These are phyloP conservation scores for California macrophylla DNA, from an alignment of 441 rosid genomes.

Conservation along the genomic window DNA sequence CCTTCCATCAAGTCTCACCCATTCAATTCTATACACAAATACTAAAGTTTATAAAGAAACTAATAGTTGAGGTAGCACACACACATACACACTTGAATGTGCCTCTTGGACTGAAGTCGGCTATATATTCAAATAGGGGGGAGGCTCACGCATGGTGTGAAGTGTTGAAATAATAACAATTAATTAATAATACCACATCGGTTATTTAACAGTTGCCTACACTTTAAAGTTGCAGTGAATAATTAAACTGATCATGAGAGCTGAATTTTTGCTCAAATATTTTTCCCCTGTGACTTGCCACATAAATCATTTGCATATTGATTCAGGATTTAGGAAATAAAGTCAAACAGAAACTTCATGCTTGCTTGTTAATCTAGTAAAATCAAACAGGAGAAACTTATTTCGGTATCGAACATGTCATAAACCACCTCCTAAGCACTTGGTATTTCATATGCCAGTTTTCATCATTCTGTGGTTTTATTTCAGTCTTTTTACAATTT, in stretches of 20 bases:
- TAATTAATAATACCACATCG: no score
- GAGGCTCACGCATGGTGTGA: no score
- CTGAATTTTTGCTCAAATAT: neutral
- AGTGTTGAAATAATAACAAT: no score
- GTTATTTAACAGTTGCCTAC: no score
- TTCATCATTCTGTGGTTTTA: neutral
- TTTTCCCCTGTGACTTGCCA: neutral
- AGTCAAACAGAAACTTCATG: neutral
- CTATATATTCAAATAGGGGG: neutral
- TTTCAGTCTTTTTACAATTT: neutral
- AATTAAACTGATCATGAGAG: neutral
- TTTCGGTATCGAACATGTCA: neutral
- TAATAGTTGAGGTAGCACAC: neutral
- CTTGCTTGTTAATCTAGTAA: neutral
- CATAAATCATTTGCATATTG: neutral
- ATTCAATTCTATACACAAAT: neutral
- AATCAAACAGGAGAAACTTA: neutral
- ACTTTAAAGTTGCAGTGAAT: no score
- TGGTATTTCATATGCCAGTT: neutral
- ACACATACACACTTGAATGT: neutral
- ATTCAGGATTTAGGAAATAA: neutral
- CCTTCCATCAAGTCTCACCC: neutral
- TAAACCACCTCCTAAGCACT: neutral
- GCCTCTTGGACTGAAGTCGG: neutral
- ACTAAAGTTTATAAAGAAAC: neutral